phyloP scores from a whole-genome alignment of 129 eudicot species.

The Escallonia rubra region DNA sequence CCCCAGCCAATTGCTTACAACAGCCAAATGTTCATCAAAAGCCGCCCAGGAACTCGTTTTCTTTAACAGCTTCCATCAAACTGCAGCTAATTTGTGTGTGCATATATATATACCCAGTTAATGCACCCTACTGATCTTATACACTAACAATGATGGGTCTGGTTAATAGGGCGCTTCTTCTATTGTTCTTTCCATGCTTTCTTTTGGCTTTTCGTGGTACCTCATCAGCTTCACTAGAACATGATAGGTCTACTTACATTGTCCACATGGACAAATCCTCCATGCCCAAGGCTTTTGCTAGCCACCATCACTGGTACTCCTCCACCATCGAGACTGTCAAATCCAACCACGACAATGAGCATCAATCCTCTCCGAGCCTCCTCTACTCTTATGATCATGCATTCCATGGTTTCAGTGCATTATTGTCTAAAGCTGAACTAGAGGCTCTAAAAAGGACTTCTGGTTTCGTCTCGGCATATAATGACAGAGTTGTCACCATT shows the following conservation, averaged over 20 bases:
- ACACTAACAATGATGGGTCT: too few relatives aligned
- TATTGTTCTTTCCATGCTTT: too few relatives aligned
- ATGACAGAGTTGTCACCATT: slow-evolving; percentile 16
- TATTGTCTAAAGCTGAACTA: slow-evolving; percentile 25
- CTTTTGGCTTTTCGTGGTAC: too few relatives aligned
- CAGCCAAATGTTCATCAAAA: too few relatives aligned
- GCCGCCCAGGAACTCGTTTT: too few relatives aligned
- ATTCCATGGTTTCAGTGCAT: slow-evolving; percentile 41
- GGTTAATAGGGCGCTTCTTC: too few relatives aligned
- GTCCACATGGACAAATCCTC: slow-evolving; percentile 38
- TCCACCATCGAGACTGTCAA: slow-evolving; percentile 17
- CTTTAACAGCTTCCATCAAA: too few relatives aligned
- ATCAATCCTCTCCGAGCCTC: slow-evolving; percentile 6
- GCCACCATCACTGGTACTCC: slow-evolving; percentile 32
- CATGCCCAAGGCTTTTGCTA: slow-evolving; percentile 26
- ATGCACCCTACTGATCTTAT: too few relatives aligned
- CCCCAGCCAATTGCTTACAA: too few relatives aligned
- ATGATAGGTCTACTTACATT: slow-evolving; percentile 13
- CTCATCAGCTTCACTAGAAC: too few relatives aligned
- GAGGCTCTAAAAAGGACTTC: slow-evolving; percentile 11
- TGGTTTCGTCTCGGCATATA: slow-evolving; percentile 34
- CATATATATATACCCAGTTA: too few relatives aligned
- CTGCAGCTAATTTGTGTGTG: too few relatives aligned
- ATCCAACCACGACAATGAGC: background rate
- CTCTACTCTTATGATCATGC: slow-evolving; percentile 33